Conservation (phyloP, 371 early-diverging fungal species). For the Capniomyces stellatus region DNA sequence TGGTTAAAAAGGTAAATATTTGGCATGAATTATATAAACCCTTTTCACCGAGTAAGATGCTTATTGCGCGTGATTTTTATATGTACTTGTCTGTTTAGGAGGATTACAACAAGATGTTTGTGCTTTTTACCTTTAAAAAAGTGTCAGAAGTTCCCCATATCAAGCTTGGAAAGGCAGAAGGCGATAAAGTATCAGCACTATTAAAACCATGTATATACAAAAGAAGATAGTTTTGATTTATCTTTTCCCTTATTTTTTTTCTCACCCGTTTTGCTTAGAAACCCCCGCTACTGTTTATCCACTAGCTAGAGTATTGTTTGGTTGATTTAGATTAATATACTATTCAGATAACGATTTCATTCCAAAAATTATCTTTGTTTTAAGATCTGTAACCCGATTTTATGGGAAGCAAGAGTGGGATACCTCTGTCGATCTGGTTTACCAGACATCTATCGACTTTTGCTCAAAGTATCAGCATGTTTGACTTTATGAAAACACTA, state of each 20-base stretch:
- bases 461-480: too few species aligned
- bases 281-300: neutral
- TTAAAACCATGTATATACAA: conserved; percentile 1
- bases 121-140: neutral
- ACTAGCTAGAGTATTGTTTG: too few species aligned
- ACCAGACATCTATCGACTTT: too few species aligned
- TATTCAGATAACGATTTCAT: too few species aligned
- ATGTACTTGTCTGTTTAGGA: conserved; percentile 24
- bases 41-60: neutral
- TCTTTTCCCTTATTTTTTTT: neutral
- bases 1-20: conserved; percentile 37
- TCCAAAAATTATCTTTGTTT: too few species aligned
- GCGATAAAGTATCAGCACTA: neutral
- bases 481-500: too few species aligned
- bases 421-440: too few species aligned
- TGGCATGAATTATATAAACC: neutral
- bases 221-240: neutral
- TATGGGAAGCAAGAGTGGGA: too few species aligned
- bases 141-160: neutral
- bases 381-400: too few species aligned
- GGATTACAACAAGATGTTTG: conserved; percentile 9
- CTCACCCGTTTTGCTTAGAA: neutral
- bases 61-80: too few species aligned
- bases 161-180: neutral
- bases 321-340: too few species aligned